Evolutionary conservation across 208 protist genomes (phyloP).

Genomic region (Leishmania turanica): DNA sequence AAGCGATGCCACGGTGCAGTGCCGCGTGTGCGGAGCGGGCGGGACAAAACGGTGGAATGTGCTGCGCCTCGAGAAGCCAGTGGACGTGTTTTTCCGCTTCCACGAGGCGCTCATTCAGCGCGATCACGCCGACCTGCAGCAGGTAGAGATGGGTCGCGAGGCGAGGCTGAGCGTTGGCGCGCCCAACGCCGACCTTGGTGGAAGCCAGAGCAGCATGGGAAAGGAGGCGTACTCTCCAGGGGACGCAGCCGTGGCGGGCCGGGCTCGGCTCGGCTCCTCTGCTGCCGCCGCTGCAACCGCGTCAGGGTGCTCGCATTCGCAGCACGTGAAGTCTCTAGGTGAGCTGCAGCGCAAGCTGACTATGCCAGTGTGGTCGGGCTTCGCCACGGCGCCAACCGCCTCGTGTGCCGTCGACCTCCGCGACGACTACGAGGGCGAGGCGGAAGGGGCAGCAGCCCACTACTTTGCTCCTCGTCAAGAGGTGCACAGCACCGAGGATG

Average conservation of each 20-base stretch:
- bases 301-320: background rate
- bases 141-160: constrained; percentile 37
- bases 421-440: constrained; percentile 37
- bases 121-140: constrained; percentile 62
- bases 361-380: background rate
- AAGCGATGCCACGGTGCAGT: constrained; percentile 65
- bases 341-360: constrained; percentile 34
- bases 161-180: constrained; percentile 14
- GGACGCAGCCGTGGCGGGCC: background rate
- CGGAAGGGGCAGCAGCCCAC: constrained; percentile 37
- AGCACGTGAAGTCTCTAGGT: constrained; percentile 26
- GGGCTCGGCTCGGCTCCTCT: background rate
- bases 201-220: background rate
- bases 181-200: background rate
- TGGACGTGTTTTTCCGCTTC: constrained; percentile 91
- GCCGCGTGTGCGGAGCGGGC: constrained; percentile 69
- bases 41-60: constrained; percentile 48
- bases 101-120: constrained; percentile 76
- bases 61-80: constrained; percentile 74
- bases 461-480: constrained; percentile 46
- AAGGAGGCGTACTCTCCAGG: background rate
- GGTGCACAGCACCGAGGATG: constrained; percentile 32
- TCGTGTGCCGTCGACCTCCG: constrained; percentile 13
- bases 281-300: background rate
- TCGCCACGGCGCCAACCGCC: background rate